Conservation (phyloP, 495 filamentous ascomycete genomes). For the Penicillium ochrochloron region DNA sequence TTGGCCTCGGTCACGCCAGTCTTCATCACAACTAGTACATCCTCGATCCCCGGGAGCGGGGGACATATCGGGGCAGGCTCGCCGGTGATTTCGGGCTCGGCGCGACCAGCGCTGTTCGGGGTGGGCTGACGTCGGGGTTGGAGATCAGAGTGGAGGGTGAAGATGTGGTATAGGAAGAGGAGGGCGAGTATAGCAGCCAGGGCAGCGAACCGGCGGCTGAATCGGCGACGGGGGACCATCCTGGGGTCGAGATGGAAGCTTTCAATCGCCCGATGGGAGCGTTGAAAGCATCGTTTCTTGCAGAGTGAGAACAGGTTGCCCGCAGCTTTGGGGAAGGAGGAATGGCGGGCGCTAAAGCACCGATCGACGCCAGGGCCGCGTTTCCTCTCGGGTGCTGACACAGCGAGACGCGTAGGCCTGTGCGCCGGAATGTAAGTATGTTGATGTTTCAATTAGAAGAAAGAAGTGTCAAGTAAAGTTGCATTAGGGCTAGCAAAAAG, state of each 20-base stretch:
- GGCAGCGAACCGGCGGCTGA: conserved; percentile 36
- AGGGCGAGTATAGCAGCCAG: conserved; percentile 34
- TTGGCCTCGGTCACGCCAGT: conserved; percentile 51
- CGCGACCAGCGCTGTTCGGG: conserved; percentile 15
- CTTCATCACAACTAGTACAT: conserved; percentile 52
- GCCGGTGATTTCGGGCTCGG: conserved; percentile 20
- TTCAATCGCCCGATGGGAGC: conserved; percentile 24
- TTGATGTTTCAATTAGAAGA: neutral
- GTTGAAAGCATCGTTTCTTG: conserved; percentile 18
- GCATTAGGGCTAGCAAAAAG: neutral
- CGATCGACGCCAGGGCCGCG: conserved; percentile 21
- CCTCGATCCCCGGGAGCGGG: conserved; percentile 46
- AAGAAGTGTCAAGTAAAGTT: neutral
- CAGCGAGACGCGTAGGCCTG: conserved; percentile 21
- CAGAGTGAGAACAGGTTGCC: conserved; percentile 9
- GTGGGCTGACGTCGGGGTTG: conserved; percentile 3
- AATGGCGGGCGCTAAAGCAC: conserved; percentile 14
- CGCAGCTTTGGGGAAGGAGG: conserved; percentile 5
- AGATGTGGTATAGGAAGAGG: conserved; percentile 42
- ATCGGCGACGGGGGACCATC: conserved; percentile 39
- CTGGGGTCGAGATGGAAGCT: conserved; percentile 13
- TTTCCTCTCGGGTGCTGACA: conserved; percentile 22
- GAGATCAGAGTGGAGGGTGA: conserved; percentile 30
- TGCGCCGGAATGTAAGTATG: conserved; percentile 5
- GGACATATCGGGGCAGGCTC: conserved; percentile 38